Conservation (phyloP, 129 eudicot genomes). For the Flaveria trinervia region DNA sequence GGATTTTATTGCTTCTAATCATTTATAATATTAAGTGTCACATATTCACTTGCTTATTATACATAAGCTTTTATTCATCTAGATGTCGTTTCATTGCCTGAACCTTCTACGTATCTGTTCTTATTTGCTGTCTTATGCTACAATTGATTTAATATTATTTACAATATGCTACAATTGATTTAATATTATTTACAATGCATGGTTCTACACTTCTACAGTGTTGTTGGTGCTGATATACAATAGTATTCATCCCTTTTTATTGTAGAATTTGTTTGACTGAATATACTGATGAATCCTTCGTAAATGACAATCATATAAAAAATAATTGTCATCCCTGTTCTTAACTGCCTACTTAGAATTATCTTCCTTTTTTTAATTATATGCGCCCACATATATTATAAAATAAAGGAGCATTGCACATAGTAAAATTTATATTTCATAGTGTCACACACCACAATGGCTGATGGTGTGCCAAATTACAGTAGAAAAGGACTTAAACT, state of each 20-base stretch:
- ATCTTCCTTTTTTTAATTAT: neutral
- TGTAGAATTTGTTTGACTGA: neutral
- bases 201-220: neutral
- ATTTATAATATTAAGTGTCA: neutral
- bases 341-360: slow-evolving; percentile 12
- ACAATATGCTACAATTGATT: neutral
- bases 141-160: neutral
- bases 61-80: neutral
- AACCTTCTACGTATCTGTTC: slow-evolving; percentile 7
- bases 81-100: neutral
- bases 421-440: neutral
- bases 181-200: neutral
- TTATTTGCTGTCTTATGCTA: neutral
- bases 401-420: neutral
- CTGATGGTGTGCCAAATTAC: neutral
- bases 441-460: neutral
- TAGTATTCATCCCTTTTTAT: neutral
- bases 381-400: neutral
- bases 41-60: neutral
- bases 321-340: neutral
- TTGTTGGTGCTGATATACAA: neutral
- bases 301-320: neutral
- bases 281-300: neutral
- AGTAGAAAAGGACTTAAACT: neutral
- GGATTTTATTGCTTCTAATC: neutral